A percentile compares a stretch with the other conserved stretches of the same genome.
Evolutionary conservation across 2,329 filamentous ascomycete species (phyloP).

Genomic region (Coniella vitis): DNA sequence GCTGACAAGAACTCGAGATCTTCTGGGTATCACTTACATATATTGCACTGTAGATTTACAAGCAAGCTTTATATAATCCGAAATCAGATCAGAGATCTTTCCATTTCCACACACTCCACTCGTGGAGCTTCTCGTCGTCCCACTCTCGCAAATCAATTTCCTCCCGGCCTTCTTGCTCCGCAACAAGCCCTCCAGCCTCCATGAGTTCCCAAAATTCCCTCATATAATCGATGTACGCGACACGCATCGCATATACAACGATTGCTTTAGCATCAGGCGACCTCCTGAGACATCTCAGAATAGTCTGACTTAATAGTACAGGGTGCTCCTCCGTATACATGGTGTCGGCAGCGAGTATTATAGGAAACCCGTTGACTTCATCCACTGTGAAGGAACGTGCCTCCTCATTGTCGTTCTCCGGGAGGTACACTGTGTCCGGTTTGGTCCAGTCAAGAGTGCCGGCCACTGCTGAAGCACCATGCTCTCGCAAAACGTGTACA

Average conservation of each 20-base stretch:
- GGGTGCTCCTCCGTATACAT: slow-evolving; percentile 15
- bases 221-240: slow-evolving; percentile 15
- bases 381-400: background rate
- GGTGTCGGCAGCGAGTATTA: slow-evolving; percentile 13
- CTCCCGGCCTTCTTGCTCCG: slow-evolving; percentile 12
- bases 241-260: slow-evolving; percentile 13
- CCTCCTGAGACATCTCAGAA: slow-evolving; percentile 9
- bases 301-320: slow-evolving; percentile 10
- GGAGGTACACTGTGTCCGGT: slow-evolving; percentile 4
- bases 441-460: slow-evolving; percentile 13
- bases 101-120: slow-evolving; percentile 16
- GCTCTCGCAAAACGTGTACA: background rate
- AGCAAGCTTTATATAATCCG: too few species aligned
- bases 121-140: slow-evolving; percentile 15
- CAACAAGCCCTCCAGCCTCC: slow-evolving; percentile 12
- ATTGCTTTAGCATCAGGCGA: slow-evolving; percentile 3
- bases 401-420: background rate
- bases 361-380: slow-evolving; percentile 10
- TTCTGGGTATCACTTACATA: too few species aligned
- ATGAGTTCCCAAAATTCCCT: slow-evolving; percentile 16
- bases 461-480: slow-evolving; percentile 2
- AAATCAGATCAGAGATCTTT: slow-evolving; percentile 6
- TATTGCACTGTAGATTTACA: too few species aligned
- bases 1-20: too few species aligned
- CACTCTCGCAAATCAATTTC: slow-evolving; percentile 14